Evolutionary conservation across 1,139 yeast species (phyloP).

Genomic region (Citeromyces hawaiiensis): DNA sequence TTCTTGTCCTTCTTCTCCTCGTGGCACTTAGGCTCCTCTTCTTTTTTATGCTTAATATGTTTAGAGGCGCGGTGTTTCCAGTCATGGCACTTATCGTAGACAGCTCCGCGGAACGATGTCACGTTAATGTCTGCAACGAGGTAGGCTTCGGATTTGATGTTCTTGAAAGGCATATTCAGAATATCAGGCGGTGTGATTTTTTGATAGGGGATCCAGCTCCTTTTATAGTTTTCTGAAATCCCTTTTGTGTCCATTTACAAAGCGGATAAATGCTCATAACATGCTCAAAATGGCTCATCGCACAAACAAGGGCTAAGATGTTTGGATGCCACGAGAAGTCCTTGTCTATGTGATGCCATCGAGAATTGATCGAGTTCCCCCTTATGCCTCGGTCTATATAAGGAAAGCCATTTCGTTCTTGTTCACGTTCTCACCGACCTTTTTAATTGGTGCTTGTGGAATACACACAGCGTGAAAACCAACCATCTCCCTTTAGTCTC

Average conservation of each 20-base stretch:
- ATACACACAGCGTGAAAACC: too few species aligned
- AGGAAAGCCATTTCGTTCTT: too few species aligned
- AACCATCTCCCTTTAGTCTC: too few species aligned
- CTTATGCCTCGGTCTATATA: too few species aligned
- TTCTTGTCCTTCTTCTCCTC: conserved; percentile 1
- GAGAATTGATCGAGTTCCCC: too few species aligned
- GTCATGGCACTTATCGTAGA: neutral
- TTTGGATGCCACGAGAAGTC: neutral
- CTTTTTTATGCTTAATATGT: neutral
- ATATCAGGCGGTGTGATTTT: neutral
- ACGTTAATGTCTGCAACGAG: neutral
- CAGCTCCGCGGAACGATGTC: neutral
- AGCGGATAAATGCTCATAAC: neutral
- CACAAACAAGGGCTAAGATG: neutral
- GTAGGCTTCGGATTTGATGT: neutral
- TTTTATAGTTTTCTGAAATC: neutral
- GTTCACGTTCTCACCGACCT: too few species aligned
- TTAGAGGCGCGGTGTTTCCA: neutral
- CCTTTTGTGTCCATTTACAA: neutral
- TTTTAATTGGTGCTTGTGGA: too few species aligned
- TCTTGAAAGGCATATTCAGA: neutral
- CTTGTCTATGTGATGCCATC: too few species aligned
- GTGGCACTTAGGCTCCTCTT: neutral
- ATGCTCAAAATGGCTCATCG: neutral
- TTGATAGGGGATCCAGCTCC: neutral